Percentiles rank a stretch among this genome's conserved stretches.
Evolutionary conservation across 2,329 filamentous ascomycete species (phyloP).

Genomic region (Verticillium longisporum): DNA sequence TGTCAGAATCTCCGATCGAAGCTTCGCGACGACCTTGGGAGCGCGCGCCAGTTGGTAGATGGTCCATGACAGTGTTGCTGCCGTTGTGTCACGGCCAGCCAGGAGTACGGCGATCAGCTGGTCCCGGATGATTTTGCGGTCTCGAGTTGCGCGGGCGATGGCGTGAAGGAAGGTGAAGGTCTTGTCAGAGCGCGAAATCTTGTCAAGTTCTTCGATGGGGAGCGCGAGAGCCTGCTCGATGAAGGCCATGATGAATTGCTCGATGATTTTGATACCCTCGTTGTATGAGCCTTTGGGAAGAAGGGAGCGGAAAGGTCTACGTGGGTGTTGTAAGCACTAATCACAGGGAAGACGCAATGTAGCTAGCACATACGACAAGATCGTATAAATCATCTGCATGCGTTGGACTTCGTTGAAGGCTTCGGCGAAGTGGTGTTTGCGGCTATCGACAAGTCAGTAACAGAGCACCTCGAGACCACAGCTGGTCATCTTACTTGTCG

Average conservation of each 20-base stretch:
- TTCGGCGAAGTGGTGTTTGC: conserved; percentile 54
- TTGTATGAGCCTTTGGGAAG: conserved; percentile 55
- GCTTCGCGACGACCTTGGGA: conserved; percentile 29
- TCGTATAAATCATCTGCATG: conserved; percentile 57
- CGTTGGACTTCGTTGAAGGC: conserved; percentile 66
- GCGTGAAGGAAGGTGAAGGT: conserved; percentile 73
- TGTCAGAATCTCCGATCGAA: conserved; percentile 31
- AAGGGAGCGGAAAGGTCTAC: conserved; percentile 50
- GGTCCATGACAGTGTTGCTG: conserved; percentile 39
- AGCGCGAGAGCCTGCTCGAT: conserved; percentile 61
- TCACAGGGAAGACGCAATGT: background rate
- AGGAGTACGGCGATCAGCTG: conserved; percentile 66
- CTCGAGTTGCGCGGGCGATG: conserved; percentile 63
- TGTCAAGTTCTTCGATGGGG: conserved; percentile 57
- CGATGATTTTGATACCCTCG: conserved; percentile 55
- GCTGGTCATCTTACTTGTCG: conserved; percentile 22
- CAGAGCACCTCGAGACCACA: background rate
- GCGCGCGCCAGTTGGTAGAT: conserved; percentile 35
- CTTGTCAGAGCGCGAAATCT: conserved; percentile 59
- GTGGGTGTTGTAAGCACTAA: background rate
- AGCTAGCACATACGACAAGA: conserved; percentile 24
- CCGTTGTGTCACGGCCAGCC: conserved; percentile 49
- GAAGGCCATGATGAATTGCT: conserved; percentile 63
- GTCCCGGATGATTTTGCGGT: conserved; percentile 60
- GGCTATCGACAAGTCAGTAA: conserved; percentile 25